Evolutionary conservation across 257 asterid species (phyloP), one percentile per base, ranked within the genome.

Genomic region (Parsonsia alboflavescens): DNA sequence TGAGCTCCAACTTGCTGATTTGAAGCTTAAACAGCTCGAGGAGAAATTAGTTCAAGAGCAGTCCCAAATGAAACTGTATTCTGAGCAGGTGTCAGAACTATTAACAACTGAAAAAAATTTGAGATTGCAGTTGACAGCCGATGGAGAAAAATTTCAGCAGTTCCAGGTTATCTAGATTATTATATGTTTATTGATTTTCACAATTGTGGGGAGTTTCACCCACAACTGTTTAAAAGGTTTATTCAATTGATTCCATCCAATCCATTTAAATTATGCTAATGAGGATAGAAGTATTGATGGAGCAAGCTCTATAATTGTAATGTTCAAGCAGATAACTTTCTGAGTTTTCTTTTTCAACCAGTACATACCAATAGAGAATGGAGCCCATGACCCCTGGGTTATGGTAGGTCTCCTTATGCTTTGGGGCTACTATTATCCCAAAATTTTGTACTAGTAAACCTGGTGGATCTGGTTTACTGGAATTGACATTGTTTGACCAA

Each of bases 91-190:
- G 53, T 80, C 98, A 59, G 94, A 90, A 71, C 86, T 92, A 70
- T 80, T 95, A 76, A 86, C 90, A 53, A 95, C 99, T 33, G 99
- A 95, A 86, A 92, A 92, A 85, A 95, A 88, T 86, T 86, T 95
- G 88, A 88, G 98, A 88, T 77, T 85, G 77, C 99, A 95, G 81
- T 78, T 95, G 81, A 91, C 97, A 57, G 93, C 96, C 54, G 99
- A 95, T 71, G 97, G 99, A 65, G 99, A 92, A 82, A 95, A 95
- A 85, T 95, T 95, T 87, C 98, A 92, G 79, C 97, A 92, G 67
- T 95, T 95, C 82, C 99, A 95, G 98, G 99, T 90, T 71, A 76
- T 76, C 59, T 24, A 50, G 21, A 50, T 71, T 61, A 28, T 0
- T 12, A 15, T 33, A 36, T 17, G n/a, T 30, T 36, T 41, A 3